Evolutionary conservation across 2,329 filamentous ascomycete species (phyloP), one percentile per base, ranked within the genome.

Genomic region (Pyrenophora teres): DNA sequence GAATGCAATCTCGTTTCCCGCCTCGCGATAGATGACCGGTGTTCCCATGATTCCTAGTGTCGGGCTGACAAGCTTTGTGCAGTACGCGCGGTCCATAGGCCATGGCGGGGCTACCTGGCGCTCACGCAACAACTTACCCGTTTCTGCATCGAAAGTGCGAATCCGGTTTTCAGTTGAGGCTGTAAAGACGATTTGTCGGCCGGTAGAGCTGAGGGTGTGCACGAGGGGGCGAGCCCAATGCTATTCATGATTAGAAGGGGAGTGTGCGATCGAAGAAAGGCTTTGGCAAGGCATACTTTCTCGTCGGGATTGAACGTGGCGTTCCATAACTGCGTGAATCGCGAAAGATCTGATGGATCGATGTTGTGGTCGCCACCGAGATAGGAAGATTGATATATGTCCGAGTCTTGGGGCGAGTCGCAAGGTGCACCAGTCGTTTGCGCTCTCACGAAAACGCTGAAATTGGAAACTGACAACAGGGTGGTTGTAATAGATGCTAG

Each of bases 211-310:
- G 6, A 77, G 77, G 1, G 77, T 79, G 46, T 76, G 78, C 0
- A 77, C 68, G 8, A 80, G 59, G 6, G 81, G 80, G 57, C 81
- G 77, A 33, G 80, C 52, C 72, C 79, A 75, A 72, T 81, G 78
- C 54, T 59, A 60, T 31, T 15, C 5, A 10, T 7, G 6, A 37
- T 30, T 3, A 41, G n/a, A 6, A 31, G 36, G n/a, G 6, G 3
- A n/a, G 6, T 12, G 6, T 25, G 5, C n/a, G 7, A 8, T 6
- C 3, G 8, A n/a, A 30, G 50, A n/a, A 0, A 5, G 23, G 7
- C 23, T 25, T 7, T 9, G 21, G n/a, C 39, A 7, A 15, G 2
- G n/a, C 10, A 9, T 46, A 62, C 63, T 48, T 60, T 71, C 66
- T 72, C 77, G 65, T 70, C 54, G 1, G 50, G 32, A 23, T 69